Evolutionary conservation across 805 yeast genomes (phyloP).

Genomic region (Starmerella kuoi): DNA sequence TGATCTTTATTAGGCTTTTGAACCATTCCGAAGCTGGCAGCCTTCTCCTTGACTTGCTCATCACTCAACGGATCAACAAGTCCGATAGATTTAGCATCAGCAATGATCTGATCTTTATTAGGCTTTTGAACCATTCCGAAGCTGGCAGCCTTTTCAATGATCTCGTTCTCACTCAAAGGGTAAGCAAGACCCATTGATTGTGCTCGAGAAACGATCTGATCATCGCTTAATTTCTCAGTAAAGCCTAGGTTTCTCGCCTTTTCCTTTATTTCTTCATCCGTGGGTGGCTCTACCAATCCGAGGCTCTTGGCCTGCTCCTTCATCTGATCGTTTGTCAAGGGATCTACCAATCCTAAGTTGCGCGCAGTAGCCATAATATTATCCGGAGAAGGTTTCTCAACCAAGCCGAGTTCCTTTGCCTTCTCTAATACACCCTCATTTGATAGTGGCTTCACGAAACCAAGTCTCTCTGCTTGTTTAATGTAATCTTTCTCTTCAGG

Average conservation of each 20-base stretch:
- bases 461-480: constrained; percentile 30
- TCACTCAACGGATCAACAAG: not conserved
- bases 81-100: not conserved
- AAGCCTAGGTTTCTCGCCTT: not conserved
- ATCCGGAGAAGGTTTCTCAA: constrained; percentile 12
- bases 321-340: constrained; percentile 46
- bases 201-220: constrained; percentile 10
- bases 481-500: constrained; percentile 22
- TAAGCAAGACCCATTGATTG: constrained; percentile 11
- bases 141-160: not conserved
- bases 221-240: constrained; percentile 7
- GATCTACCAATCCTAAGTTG: constrained; percentile 54
- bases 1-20: not conserved
- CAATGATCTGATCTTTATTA: not conserved
- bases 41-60: not conserved
- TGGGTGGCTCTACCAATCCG: constrained; percentile 19
- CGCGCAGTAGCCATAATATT: constrained; percentile 48
- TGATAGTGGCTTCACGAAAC: constrained; percentile 8
- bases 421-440: constrained; percentile 5
- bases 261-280: constrained; percentile 5
- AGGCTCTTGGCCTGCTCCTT: constrained; percentile 21
- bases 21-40: not conserved
- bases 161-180: constrained; percentile 7
- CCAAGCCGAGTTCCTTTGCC: constrained; percentile 23
- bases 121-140: not conserved